Conservation (phyloP, 208 protist genomes). For the Leishmania gerbilli region DNA sequence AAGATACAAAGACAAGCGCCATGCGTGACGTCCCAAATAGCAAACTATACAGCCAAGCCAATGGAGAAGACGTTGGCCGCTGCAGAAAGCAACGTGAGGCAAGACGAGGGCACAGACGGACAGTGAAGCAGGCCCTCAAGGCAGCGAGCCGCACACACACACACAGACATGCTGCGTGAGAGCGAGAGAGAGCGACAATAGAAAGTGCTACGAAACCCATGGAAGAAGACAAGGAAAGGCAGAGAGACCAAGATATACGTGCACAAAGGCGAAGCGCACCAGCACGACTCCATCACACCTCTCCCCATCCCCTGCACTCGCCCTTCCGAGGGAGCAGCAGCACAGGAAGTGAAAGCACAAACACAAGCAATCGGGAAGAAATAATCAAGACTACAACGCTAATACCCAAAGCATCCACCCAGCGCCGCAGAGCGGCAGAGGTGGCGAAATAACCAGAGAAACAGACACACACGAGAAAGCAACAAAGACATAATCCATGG, state of each 20-base stretch:
- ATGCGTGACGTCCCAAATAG: background rate
- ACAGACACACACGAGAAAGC: background rate
- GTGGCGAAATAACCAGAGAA: background rate
- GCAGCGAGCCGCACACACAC: background rate
- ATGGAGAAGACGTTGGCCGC: background rate
- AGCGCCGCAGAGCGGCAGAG: background rate
- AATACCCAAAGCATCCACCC: background rate
- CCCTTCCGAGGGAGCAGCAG: background rate
- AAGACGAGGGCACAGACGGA: background rate
- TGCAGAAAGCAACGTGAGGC: background rate
- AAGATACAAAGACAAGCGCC: background rate
- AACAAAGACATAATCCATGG: background rate
- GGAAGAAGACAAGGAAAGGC: too few species aligned
- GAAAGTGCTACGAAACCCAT: background rate
- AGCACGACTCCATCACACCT: too few species aligned
- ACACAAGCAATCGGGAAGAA: background rate
- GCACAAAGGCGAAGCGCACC: too few species aligned
- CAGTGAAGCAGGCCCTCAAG: background rate
- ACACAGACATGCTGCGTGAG: background rate
- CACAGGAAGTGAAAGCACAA: background rate
- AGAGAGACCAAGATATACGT: too few species aligned
- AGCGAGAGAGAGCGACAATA: background rate
- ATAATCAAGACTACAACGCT: background rate
- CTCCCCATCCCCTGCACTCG: background rate
- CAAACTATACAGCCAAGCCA: background rate